A percentile compares a stretch with the other conserved stretches of the same genome.
Conservation (phyloP, 139 green algal species). For the Coccomyxa sp. region DNA sequence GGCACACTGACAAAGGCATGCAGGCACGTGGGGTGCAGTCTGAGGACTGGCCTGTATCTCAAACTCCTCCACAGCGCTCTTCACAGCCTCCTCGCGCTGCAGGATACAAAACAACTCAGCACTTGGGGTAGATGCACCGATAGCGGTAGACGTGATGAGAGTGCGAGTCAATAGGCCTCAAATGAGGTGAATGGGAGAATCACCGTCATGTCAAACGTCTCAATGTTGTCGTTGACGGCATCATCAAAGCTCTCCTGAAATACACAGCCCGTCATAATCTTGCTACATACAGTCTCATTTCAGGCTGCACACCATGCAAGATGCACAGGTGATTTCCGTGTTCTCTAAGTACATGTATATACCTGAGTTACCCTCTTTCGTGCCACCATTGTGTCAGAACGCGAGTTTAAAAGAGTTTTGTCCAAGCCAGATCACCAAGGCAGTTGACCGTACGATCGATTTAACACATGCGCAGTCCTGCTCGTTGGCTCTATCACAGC, state of each 20-base stretch:
- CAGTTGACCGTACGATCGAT: too few relatives aligned
- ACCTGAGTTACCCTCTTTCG: neutral
- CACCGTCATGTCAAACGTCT: conserved; percentile 85
- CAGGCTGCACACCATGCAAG: neutral
- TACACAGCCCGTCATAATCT: neutral
- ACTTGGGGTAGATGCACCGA: neutral
- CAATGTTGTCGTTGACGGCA: conserved; percentile 71
- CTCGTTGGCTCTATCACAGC: too few relatives aligned
- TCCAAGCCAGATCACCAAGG: too few relatives aligned
- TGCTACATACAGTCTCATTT: neutral
- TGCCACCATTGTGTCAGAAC: too few relatives aligned
- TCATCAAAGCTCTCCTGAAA: conserved; percentile 75
- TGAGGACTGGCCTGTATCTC: conserved; percentile 34
- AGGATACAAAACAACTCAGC: neutral
- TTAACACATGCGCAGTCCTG: too few relatives aligned
- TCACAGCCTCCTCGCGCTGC: conserved; percentile 67
- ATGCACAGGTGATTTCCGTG: neutral
- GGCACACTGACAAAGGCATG: too few relatives aligned
- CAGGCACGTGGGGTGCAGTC: neutral
- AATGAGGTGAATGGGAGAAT: neutral
- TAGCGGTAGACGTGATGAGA: neutral
- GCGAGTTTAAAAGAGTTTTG: too few relatives aligned
- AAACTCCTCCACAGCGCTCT: conserved; percentile 70
- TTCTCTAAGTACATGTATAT: too few relatives aligned
- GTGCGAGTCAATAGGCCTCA: neutral